These are phyloP conservation scores for Syzygium aqueum DNA, from an alignment of 345 rosid genomes.

Conservation along the genomic window DNA sequence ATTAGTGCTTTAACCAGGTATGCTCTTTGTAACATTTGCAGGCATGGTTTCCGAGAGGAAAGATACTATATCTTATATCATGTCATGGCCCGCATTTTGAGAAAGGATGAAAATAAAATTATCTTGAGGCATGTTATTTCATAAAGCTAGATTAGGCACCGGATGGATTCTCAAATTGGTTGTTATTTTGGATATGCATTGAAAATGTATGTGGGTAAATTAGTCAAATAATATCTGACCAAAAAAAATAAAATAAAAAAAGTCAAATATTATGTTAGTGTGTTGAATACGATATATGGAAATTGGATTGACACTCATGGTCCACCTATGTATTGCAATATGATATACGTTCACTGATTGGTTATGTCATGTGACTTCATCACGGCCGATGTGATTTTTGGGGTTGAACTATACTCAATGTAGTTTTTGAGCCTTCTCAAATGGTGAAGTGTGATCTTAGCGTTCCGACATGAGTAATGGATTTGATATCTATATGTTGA, in stretches of 20 bases:
- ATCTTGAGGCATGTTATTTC: not conserved
- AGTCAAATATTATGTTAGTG: not conserved
- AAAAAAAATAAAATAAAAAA: no score
- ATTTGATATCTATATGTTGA: not conserved
- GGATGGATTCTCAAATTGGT: not conserved
- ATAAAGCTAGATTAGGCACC: not conserved
- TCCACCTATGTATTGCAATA: not conserved
- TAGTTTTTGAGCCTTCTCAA: not conserved
- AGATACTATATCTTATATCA: not conserved
- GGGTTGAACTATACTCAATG: not conserved
- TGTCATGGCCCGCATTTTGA: no score
- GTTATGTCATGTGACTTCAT: not conserved
- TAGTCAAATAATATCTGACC: not conserved
- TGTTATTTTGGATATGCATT: not conserved
- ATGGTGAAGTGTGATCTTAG: not conserved
- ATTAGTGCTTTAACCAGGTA: not conserved
- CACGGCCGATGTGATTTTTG: rapidly evolving
- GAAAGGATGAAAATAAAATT: not conserved
- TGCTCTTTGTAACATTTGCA: not conserved
- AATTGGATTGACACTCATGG: not conserved
- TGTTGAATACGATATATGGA: not conserved
- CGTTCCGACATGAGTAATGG: rapidly evolving
- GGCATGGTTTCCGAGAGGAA: not conserved
- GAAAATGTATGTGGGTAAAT: not conserved
- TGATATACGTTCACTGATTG: not conserved